Base-by-base conservation (phyloP, 352 stramenopile species). In the Pythium brachiatum region DNA sequence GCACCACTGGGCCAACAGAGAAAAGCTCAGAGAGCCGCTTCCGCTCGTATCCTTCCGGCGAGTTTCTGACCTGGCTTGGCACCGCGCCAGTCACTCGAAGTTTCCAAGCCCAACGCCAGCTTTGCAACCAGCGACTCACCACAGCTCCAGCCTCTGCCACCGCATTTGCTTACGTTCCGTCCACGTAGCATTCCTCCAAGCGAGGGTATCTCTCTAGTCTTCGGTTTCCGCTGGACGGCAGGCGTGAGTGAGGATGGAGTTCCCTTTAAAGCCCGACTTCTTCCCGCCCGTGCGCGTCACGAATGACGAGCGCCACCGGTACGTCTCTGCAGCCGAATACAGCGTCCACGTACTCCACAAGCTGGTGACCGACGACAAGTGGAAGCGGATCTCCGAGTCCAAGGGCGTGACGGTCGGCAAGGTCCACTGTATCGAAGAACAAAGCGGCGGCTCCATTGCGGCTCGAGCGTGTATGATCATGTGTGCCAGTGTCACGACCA, bases 201-300 rank as follows among this genome's bases (percentile, higher is more conserved):
- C 31, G n/a, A 39, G 32, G 7, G 32, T 39, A 39, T 13, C 13
- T 7, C 7, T 39, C 32, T 39, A 39, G 32, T 13, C 32, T 13
- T 48, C 39, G 8, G 11, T 7, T 9, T 48, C n/a, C 39, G 7
- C 11, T 6, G 21, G 11, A 48, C 23, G 47, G 2, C 23, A 26
- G 2, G 21, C 12, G 25, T 7, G 26, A 23, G 26, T n/a, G n/a
- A 61, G 16, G 13, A 90, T 90, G 81, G 79, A 90, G 61, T 85
- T 92, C 51, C 83, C 83, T 7, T 51, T 92, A 20, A 86, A 88
- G 67, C 46, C 68, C 26, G 74, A 84, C 68, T 92, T 90, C 60
- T 92, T 92, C 58, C 79, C 83, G 47, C 62, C 74, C 9, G 64
- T 89, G 53, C 72, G 72, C 47, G 70, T 90, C 52, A 69, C 78